Evolutionary conservation across 1,139 yeast genomes (phyloP).

Genomic region (Candida pseudoviswanathii): DNA sequence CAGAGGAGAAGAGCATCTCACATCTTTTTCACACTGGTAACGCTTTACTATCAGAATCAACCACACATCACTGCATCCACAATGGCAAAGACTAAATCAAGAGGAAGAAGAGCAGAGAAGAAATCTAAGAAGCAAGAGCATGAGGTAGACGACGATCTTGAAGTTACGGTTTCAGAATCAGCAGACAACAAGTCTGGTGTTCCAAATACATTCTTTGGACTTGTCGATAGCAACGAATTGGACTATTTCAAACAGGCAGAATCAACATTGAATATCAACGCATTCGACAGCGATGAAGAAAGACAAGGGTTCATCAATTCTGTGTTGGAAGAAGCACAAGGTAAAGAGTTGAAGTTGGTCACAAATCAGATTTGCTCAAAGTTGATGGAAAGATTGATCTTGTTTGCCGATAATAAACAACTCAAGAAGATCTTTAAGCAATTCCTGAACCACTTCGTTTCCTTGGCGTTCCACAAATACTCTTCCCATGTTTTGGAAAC

Average conservation of each 20-base stretch:
- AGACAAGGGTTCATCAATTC: constrained; percentile 70
- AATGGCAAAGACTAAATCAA: constrained; percentile 38
- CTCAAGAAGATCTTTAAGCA: constrained; percentile 64
- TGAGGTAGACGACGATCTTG: constrained; percentile 18
- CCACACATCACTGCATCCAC: neutral
- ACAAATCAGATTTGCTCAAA: constrained; percentile 96
- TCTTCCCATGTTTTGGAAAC: constrained; percentile 95
- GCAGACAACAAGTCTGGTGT: constrained; percentile 10
- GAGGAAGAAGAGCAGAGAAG: constrained; percentile 71
- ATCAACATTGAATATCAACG: constrained; percentile 76
- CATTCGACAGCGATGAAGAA: constrained; percentile 77
- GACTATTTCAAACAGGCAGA: constrained; percentile 95
- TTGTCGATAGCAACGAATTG: constrained; percentile 78
- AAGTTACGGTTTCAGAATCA: constrained; percentile 17
- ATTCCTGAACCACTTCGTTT: constrained; percentile 70
- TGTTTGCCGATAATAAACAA: constrained; percentile 65
- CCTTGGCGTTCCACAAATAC: constrained; percentile 84
- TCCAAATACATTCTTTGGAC: constrained; percentile 66
- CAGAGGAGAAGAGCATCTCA: constrained; percentile 11
- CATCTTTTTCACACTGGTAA: neutral
- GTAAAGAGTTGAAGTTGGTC: constrained; percentile 88
- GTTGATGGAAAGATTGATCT: constrained; percentile 81
- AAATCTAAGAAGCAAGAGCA: constrained; percentile 26
- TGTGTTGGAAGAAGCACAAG: constrained; percentile 82
- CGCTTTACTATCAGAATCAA: neutral